Conservation (phyloP, 768 basidiomycete species). For the Kwoniella pini region DNA sequence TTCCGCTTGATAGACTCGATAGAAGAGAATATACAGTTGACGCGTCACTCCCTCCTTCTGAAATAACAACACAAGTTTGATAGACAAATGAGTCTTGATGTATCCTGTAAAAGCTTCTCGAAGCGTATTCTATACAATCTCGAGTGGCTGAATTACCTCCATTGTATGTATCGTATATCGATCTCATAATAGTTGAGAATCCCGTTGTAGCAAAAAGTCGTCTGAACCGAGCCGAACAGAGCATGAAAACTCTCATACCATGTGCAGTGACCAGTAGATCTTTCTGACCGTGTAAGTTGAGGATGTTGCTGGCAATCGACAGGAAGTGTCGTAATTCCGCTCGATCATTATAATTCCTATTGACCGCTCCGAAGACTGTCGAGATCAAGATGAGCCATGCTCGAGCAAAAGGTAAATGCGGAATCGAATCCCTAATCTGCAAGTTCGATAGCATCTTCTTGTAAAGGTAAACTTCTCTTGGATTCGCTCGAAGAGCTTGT, state of each 20-base stretch:
- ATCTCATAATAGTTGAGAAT: conserved; percentile 31
- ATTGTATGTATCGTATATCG: conserved; percentile 31
- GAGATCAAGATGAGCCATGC: conserved; percentile 41
- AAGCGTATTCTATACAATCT: conserved; percentile 44
- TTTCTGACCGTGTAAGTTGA: conserved; percentile 21
- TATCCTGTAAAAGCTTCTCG: conserved; percentile 42
- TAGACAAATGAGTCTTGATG: conserved; percentile 45
- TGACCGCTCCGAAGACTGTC: conserved; percentile 32
- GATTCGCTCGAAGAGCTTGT: conserved; percentile 34
- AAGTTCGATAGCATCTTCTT: conserved; percentile 50
- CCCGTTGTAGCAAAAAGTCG: conserved; percentile 43
- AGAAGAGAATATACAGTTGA: conserved; percentile 31
- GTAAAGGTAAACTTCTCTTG: conserved; percentile 39
- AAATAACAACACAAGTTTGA: conserved; percentile 34
- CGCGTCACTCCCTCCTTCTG: conserved; percentile 28
- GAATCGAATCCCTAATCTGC: conserved; percentile 35
- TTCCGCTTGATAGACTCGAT: conserved; percentile 26
- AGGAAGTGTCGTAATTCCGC: conserved; percentile 46
- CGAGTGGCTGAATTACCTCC: conserved; percentile 21
- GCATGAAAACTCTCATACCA: conserved; percentile 43
- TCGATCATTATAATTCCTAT: conserved; percentile 46
- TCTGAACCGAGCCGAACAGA: conserved; percentile 44
- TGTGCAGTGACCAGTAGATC: conserved; percentile 35
- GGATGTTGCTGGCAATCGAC: conserved; percentile 30
- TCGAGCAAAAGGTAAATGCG: conserved; percentile 31